phyloP scores from a whole-genome alignment of 805 yeast species.

The Limtongozyma cylindracea region DNA sequence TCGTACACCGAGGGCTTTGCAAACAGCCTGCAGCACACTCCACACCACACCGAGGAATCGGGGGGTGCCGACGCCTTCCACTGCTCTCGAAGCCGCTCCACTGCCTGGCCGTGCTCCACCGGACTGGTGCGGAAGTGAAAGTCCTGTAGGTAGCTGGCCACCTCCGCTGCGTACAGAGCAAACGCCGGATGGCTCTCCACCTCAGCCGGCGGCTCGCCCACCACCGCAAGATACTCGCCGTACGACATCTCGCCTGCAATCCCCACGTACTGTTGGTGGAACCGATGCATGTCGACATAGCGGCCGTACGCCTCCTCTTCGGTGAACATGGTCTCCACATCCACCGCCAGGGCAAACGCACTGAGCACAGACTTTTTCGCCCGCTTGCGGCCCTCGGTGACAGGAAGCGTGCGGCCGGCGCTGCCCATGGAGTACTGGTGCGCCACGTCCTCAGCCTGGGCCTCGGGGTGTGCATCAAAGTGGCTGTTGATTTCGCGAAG shows the following conservation, averaged over 20 bases:
- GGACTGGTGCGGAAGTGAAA: constrained; percentile 17
- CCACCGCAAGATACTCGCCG: constrained; percentile 19
- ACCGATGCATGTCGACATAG: constrained; percentile 25
- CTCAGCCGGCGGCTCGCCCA: constrained; percentile 10
- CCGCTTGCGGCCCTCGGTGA: constrained; percentile 4
- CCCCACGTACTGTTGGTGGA: constrained; percentile 29
- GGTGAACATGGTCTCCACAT: constrained; percentile 19
- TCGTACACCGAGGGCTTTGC: constrained; percentile 37
- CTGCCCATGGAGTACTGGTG: constrained; percentile 1
- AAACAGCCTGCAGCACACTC: constrained; percentile 36
- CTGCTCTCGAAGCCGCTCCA: neutral
- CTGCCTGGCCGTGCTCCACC: constrained; percentile 1
- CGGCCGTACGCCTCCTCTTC: constrained; percentile 42
- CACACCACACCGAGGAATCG: constrained; percentile 19
- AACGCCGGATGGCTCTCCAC: constrained; percentile 8
- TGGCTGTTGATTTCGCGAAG: constrained; percentile 8
- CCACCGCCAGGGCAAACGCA: constrained; percentile 22
- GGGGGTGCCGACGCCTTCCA: neutral
- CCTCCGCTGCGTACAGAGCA: constrained; percentile 14
- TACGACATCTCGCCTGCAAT: constrained; percentile 10
- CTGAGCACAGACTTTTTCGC: constrained; percentile 6
- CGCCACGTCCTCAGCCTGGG: constrained; percentile 3
- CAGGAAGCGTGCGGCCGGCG: constrained; percentile 8
- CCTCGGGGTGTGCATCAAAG: constrained; percentile 3
- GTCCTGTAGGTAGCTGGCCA: constrained; percentile 21